Evolutionary conservation across 345 rosid species (phyloP).

Genomic region (Mangifera indica): DNA sequence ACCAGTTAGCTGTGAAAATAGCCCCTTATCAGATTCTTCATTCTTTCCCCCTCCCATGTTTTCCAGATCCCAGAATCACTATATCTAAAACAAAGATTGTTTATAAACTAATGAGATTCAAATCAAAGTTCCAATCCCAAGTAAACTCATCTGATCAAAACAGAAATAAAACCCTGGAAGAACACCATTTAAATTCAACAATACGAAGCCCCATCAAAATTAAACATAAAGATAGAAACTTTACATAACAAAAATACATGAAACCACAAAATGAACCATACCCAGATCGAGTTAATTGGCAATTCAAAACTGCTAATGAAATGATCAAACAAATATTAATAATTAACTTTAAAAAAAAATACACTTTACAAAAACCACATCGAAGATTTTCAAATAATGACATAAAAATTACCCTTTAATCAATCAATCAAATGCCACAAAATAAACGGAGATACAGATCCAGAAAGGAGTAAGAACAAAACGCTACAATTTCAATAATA

Average conservation of each 20-base stretch:
- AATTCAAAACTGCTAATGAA: background rate
- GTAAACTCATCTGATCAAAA: background rate
- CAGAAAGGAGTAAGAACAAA: no score
- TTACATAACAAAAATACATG: background rate
- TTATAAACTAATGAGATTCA: background rate
- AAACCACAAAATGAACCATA: background rate
- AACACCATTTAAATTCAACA: background rate
- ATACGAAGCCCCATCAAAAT: background rate
- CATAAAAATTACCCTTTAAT: background rate
- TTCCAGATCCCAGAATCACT: background rate
- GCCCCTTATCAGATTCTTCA: conserved; percentile 46
- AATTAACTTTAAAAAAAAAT: background rate
- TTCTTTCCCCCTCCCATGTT: conserved; percentile 68
- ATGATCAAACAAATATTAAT: background rate
- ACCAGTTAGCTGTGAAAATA: conserved; percentile 40
- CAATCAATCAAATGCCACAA: background rate
- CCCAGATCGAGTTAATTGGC: background rate
- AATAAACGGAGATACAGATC: no score
- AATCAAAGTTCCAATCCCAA: background rate
- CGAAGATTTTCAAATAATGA: background rate
- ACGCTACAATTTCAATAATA: no score
- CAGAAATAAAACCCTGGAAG: background rate
- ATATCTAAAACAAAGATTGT: no score
- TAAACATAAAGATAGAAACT: background rate
- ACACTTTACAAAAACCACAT: no score